Conservation (phyloP, 495 filamentous ascomycete genomes). For the Immersiella caudata region DNA sequence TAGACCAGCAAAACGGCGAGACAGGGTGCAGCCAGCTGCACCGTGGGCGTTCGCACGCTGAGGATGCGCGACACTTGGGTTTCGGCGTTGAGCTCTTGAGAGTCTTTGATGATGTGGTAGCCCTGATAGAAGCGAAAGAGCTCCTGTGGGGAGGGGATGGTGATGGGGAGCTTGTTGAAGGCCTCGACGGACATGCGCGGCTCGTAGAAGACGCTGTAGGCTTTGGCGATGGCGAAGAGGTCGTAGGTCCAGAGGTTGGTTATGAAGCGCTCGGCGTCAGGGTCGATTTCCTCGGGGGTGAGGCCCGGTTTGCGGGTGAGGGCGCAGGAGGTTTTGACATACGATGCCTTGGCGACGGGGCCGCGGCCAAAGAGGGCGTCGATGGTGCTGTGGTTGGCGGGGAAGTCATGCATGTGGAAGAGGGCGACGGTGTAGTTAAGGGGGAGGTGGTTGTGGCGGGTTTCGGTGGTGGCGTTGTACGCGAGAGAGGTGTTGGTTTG, state of each 20-base stretch:
- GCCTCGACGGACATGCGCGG: neutral
- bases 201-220: neutral
- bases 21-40: neutral
- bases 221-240: neutral
- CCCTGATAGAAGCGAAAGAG: neutral
- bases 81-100: neutral
- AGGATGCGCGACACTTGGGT: neutral
- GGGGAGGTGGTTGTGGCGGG: neutral
- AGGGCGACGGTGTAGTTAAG: neutral
- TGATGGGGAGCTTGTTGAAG: neutral
- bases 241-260: neutral
- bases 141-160: neutral
- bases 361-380: neutral
- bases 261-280: neutral
- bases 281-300: neutral
- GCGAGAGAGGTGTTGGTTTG: neutral
- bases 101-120: neutral
- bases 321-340: neutral
- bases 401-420: neutral
- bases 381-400: neutral
- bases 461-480: neutral
- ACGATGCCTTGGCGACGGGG: neutral
- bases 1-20: neutral
- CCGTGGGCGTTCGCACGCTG: neutral
- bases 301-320: neutral